Evolutionary conservation across 768 basidiomycete genomes (phyloP).

Genomic region (Leccinum longicurvipes): DNA sequence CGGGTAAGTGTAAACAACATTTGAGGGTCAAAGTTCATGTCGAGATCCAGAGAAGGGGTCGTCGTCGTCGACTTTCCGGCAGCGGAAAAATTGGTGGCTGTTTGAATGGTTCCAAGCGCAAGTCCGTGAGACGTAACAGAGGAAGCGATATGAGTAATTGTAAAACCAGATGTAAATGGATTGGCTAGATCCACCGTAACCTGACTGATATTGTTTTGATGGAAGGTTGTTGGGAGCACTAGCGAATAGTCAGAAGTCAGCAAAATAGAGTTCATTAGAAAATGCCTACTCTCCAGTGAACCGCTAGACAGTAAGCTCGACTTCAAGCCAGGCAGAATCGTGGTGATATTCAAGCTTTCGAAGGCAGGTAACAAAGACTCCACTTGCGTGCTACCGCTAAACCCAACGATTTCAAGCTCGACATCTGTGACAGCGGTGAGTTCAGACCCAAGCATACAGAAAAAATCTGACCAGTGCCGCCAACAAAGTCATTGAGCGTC

Average conservation of each 20-base stretch:
- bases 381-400: conserved; percentile 55
- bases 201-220: conserved; percentile 58
- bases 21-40: conserved; percentile 67
- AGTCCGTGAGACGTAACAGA: conserved; percentile 63
- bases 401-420: conserved; percentile 54
- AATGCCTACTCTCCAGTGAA: conserved; percentile 46
- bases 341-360: conserved; percentile 51
- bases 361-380: conserved; percentile 60
- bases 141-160: conserved; percentile 56
- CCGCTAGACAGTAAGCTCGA: conserved; percentile 55
- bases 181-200: conserved; percentile 61
- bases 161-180: conserved; percentile 61
- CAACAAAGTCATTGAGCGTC: conserved; percentile 67
- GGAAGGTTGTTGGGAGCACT: conserved; percentile 66
- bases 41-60: conserved; percentile 56
- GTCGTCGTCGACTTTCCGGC: conserved; percentile 51
- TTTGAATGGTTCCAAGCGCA: conserved; percentile 56
- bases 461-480: conserved; percentile 43
- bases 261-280: not conserved
- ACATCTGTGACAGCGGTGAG: conserved; percentile 41
- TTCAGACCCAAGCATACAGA: not conserved
- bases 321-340: conserved; percentile 58
- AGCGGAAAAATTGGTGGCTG: conserved; percentile 47
- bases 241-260: not conserved
- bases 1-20: conserved; percentile 70